A percentile compares a stretch with the other conserved stretches of the same genome.
phyloP scores from a whole-genome alignment of 1,139 yeast species.

The Pichia sp. region DNA sequence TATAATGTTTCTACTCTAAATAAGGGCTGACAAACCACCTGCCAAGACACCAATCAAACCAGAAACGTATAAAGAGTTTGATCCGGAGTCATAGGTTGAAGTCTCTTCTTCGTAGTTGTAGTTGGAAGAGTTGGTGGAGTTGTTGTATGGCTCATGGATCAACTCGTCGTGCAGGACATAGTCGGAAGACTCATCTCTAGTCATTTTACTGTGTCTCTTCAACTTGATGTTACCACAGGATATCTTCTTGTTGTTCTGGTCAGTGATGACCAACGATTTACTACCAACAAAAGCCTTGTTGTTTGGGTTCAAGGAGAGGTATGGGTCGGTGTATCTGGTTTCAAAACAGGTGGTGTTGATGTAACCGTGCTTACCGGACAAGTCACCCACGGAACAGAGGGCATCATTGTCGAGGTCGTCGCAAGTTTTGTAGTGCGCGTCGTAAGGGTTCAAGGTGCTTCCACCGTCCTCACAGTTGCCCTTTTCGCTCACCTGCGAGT shows the following conservation, averaged over 20 bases:
- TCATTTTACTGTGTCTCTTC: slow-evolving; percentile 18
- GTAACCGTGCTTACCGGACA: slow-evolving; percentile 60
- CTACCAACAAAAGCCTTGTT: slow-evolving; percentile 49
- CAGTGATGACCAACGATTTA: slow-evolving; percentile 50
- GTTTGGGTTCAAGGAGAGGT: slow-evolving; percentile 45
- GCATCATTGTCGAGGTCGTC: slow-evolving; percentile 43
- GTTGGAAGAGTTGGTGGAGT: slow-evolving; percentile 5
- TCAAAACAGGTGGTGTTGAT: slow-evolving; percentile 57
- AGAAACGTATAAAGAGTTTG: slow-evolving; percentile 12
- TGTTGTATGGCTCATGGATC: slow-evolving; percentile 1
- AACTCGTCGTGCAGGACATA: neutral
- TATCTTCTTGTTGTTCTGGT: slow-evolving; percentile 44
- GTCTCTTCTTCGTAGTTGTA: slow-evolving; percentile 1
- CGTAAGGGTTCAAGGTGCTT: slow-evolving; percentile 50
- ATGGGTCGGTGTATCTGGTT: slow-evolving; percentile 48
- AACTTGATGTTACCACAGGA: slow-evolving; percentile 44
- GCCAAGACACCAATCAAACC: slow-evolving; percentile 12
- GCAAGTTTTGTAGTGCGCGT: slow-evolving; percentile 32
- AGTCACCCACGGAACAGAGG: slow-evolving; percentile 56
- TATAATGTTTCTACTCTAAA: slow-evolving; percentile 1
- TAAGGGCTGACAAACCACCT: slow-evolving; percentile 22
- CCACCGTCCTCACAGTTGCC: slow-evolving; percentile 53
- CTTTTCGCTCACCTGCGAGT: slow-evolving; percentile 38
- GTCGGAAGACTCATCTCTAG: slow-evolving; percentile 1
- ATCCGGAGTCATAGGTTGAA: slow-evolving; percentile 12